Conservation (phyloP, 257 asterid species). For the Striga asiatica region DNA sequence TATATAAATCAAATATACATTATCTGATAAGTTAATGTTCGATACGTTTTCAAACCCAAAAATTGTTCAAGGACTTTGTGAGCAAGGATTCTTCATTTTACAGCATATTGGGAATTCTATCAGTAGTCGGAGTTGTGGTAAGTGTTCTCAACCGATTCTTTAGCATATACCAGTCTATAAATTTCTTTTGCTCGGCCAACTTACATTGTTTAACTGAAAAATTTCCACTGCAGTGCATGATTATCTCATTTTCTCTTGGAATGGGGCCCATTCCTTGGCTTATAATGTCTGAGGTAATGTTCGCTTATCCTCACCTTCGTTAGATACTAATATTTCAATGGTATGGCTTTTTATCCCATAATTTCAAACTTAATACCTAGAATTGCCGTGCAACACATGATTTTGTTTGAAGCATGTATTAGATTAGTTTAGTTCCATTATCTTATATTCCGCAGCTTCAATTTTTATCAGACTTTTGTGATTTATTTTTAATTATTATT, state of each 20-base stretch:
- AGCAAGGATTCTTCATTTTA: constrained; percentile 37
- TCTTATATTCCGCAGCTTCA: background rate
- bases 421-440: no score
- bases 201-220: constrained; percentile 8
- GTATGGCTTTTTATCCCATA: no score
- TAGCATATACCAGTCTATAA: background rate
- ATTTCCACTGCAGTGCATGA: constrained; percentile 28
- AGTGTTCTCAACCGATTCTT: constrained; percentile 9
- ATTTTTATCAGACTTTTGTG: background rate
- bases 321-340: constrained; percentile 7
- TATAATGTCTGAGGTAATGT: constrained; percentile 63
- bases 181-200: background rate
- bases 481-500: background rate
- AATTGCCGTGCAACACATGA: background rate
- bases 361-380: background rate
- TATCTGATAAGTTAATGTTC: background rate
- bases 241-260: constrained; percentile 50
- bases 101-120: constrained; percentile 46
- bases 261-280: constrained; percentile 74
- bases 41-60: constrained; percentile 3
- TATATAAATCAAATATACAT: background rate
- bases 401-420: no score
- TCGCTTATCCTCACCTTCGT: background rate
- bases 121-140: constrained; percentile 63
- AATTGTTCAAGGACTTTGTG: constrained; percentile 36